Conservation (phyloP, 2,329 filamentous ascomycete genomes). For the Boeremia exigua region DNA sequence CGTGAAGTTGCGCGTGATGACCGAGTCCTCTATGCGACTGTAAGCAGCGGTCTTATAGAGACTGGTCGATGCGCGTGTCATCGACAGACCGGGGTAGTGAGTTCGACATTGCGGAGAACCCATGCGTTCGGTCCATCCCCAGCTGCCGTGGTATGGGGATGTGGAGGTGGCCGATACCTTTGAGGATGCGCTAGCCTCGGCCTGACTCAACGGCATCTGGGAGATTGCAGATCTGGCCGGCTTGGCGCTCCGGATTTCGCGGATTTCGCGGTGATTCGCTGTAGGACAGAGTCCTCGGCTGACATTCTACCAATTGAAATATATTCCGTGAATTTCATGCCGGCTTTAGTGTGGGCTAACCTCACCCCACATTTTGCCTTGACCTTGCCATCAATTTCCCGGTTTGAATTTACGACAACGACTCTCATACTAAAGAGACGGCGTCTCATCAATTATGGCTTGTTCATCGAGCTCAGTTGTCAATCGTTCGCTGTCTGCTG, state of each 20-base stretch:
- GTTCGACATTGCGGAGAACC: constrained; percentile 7
- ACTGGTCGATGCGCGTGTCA: neutral
- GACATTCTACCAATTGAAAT: neutral
- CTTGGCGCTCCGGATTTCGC: neutral
- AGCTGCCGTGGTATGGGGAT: neutral
- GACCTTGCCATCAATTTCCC: too few species aligned
- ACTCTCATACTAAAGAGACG: neutral
- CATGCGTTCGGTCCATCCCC: neutral
- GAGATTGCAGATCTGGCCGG: neutral
- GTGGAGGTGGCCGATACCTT: neutral
- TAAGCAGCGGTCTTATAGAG: constrained; percentile 7
- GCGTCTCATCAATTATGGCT: neutral
- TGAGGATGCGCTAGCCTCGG: neutral
- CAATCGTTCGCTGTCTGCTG: neutral
- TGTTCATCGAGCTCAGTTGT: neutral
- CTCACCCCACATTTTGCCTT: neutral
- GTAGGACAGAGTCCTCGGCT: neutral
- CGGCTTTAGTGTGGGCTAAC: too few species aligned
- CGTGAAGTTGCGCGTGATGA: neutral
- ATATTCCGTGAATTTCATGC: too few species aligned
- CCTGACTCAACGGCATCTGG: neutral
- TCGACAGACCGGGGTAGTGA: neutral
- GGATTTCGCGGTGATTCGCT: neutral
- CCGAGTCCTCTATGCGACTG: neutral
- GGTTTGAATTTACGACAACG: neutral